Evolutionary conservation across 805 yeast species (phyloP), one percentile per base, ranked within the genome.

Genomic region (Ogataea siamensis): DNA sequence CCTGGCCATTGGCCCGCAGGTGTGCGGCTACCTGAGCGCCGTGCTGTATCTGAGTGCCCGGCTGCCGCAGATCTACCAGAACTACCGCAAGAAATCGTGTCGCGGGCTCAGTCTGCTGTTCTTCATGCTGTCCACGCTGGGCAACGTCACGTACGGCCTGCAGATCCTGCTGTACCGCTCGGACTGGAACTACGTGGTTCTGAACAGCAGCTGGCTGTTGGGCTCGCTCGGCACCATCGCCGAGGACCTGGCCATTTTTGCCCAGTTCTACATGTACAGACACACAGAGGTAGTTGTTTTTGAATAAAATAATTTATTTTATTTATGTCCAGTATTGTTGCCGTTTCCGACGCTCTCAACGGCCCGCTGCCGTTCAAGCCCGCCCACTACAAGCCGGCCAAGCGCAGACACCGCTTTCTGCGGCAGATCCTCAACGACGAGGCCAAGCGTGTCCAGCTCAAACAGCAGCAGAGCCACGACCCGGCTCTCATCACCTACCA

Each of bases 51-150:
- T 84, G 47, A 76, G 84, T 7, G 93, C 93, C 3, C 66, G 87
- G 47, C 34, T 61, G 23, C 99, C 99, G 0, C 99, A 91, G 62
- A 83, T 91, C 37, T 64, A 74, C 40, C 94, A 85, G 55, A 91
- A 91, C 63, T 76, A 80, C 58, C 67, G 67, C 32, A 75, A 95
- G 47, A 78, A 80, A 53, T 83, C 95, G 4, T 88, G 88, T 39
- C 73, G 77, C 40, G 98, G 98, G 2, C 80, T 93, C 51, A 83
- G 96, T 39, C 74, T 91, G 45, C 73, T 87, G 36, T 85, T 84
- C 62, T 83, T 84, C 64, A 60, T 84, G 47, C 78, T 83, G 46
- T 81, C 89, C 20, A 74, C 83, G 7, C 64, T 83, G 51, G 94
- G 93, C 13, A 84, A 84, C 57, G 54, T 83, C 45, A 80, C 91